These are phyloP conservation scores for Naegleria gruberi DNA, from an alignment of 208 protist genomes.

Conservation along the genomic window DNA sequence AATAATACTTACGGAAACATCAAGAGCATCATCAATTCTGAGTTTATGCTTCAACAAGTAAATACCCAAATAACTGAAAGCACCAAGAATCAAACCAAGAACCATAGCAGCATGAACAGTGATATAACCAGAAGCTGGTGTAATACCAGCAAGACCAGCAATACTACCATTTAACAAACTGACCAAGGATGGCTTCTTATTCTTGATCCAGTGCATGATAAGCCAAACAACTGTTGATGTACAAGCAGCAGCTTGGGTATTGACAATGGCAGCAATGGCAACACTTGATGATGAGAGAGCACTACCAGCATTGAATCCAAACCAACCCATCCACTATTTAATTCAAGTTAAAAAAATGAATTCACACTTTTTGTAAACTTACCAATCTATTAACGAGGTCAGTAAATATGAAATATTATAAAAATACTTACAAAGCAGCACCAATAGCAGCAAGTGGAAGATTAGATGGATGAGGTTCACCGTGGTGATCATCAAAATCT, in stretches of 20 bases:
- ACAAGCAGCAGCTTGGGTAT: slow-evolving; percentile 49
- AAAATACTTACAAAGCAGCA: background rate
- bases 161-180: slow-evolving; percentile 50
- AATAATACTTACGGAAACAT: slow-evolving; percentile 35
- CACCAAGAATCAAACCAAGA: slow-evolving; percentile 42
- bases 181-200: slow-evolving; percentile 15
- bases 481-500: slow-evolving; percentile 17
- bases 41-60: slow-evolving; percentile 47
- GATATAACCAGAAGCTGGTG: slow-evolving; percentile 54
- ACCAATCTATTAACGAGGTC: background rate
- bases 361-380: background rate
- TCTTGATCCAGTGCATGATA: slow-evolving; percentile 29
- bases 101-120: slow-evolving; percentile 39
- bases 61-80: slow-evolving; percentile 35
- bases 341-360: background rate
- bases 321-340: slow-evolving; percentile 59
- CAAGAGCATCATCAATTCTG: slow-evolving; percentile 54
- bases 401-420: background rate
- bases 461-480: background rate
- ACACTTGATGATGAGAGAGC: slow-evolving; percentile 35
- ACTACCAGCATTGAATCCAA: slow-evolving; percentile 61
- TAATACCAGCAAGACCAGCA: slow-evolving; percentile 55
- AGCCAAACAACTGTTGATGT: slow-evolving; percentile 31
- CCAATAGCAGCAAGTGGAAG: slow-evolving; percentile 17
- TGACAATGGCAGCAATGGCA: slow-evolving; percentile 46